Evolutionary conservation across 2,329 filamentous ascomycete species (phyloP).

Genomic region (Colletotrichum abscissum): DNA sequence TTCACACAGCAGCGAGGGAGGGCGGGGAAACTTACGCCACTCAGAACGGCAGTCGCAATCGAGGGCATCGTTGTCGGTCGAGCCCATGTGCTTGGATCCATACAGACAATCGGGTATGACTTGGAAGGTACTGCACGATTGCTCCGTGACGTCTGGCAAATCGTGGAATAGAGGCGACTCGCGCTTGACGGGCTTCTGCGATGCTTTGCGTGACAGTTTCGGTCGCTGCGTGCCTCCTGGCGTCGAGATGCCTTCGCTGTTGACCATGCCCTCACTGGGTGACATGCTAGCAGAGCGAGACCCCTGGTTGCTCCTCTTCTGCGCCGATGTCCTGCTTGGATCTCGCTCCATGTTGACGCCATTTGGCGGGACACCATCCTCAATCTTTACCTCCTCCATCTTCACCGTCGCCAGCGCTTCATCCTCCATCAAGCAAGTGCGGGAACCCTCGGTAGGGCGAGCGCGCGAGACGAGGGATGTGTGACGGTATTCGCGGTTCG

Average conservation of each 20-base stretch:
- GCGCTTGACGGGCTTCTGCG: conserved; percentile 59
- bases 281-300: conserved; percentile 56
- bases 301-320: conserved; percentile 51
- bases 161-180: conserved; percentile 77
- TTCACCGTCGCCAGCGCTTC: conserved; percentile 51
- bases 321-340: conserved; percentile 46
- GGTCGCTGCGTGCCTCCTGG: conserved; percentile 67
- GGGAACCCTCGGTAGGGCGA: conserved; percentile 22
- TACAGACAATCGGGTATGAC: conserved; percentile 89
- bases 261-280: conserved; percentile 57
- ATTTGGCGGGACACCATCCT: conserved; percentile 50
- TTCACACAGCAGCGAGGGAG: conserved; percentile 30
- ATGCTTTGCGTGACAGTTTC: conserved; percentile 55
- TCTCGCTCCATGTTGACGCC: conserved; percentile 54
- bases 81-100: conserved; percentile 89
- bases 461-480: conserved; percentile 21
- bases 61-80: conserved; percentile 88
- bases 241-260: conserved; percentile 59
- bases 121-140: conserved; percentile 81
- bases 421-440: conserved; percentile 50
- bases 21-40: conserved; percentile 78
- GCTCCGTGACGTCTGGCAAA: conserved; percentile 80
- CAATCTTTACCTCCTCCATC: conserved; percentile 58
- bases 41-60: conserved; percentile 96
- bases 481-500: conserved; percentile 13